Evolutionary conservation across 257 asterid species (phyloP).

Genomic region (Capsicum pubescens): DNA sequence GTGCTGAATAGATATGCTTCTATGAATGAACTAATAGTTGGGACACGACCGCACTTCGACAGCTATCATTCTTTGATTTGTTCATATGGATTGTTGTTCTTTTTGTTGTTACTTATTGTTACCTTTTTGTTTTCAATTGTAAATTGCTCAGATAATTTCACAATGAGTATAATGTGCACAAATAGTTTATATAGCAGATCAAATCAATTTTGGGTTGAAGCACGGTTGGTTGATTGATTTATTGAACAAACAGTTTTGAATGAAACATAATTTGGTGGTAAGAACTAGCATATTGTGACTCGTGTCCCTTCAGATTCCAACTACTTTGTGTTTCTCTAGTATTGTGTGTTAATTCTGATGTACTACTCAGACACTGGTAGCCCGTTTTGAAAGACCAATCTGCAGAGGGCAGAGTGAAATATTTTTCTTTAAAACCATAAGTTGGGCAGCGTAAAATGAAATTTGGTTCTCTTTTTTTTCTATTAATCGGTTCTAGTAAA

Average conservation of each 20-base stretch:
- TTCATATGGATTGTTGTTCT: background rate
- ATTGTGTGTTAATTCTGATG: background rate
- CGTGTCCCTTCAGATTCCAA: background rate
- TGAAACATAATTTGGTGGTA: no score
- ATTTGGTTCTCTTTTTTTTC: background rate
- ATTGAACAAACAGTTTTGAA: background rate
- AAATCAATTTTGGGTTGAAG: background rate
- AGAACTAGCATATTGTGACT: no score
- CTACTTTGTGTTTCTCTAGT: background rate
- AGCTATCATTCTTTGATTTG: background rate
- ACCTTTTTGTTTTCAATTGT: background rate
- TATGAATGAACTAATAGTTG: background rate
- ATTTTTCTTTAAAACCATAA: background rate
- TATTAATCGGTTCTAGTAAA: background rate
- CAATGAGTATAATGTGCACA: background rate
- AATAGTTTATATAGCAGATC: background rate
- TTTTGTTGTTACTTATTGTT: background rate
- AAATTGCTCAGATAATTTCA: background rate
- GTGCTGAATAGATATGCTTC: background rate
- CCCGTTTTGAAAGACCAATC: background rate
- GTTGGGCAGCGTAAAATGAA: background rate
- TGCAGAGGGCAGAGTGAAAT: background rate
- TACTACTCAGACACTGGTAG: background rate
- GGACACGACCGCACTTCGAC: background rate
- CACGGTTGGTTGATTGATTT: background rate